Conservation (phyloP, 2,329 filamentous ascomycete genomes). For the Blastomyces percursus region DNA sequence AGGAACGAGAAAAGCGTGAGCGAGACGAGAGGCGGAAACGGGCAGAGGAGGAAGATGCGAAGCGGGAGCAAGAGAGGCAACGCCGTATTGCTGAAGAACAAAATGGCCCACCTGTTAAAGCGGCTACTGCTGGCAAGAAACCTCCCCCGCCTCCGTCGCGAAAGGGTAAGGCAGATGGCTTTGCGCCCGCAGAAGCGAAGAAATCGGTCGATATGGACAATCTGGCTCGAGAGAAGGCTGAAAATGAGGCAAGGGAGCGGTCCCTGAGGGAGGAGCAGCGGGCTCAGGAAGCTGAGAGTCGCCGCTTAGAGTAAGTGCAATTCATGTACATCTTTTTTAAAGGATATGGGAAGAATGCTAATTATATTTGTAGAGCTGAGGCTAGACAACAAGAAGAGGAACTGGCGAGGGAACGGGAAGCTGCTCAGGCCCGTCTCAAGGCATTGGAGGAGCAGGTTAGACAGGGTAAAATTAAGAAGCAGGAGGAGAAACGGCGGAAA, state of each 20-base stretch:
- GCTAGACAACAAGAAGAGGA: constrained; percentile 68
- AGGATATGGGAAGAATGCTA: constrained; percentile 8
- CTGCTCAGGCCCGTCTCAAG: constrained; percentile 69
- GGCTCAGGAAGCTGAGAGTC: constrained; percentile 61
- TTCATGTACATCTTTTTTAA: neutral
- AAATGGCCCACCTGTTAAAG: constrained; percentile 43
- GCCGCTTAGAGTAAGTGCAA: constrained; percentile 67
- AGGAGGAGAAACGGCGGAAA: constrained; percentile 87
- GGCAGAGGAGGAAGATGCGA: constrained; percentile 88
- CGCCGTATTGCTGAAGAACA: constrained; percentile 71
- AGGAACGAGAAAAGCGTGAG: constrained; percentile 79
- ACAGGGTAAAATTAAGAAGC: constrained; percentile 87
- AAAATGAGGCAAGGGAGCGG: constrained; percentile 46
- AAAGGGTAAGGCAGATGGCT: constrained; percentile 50
- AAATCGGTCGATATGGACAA: constrained; percentile 45
- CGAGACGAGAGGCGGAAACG: constrained; percentile 75
- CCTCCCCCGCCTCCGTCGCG: constrained; percentile 62
- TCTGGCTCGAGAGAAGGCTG: constrained; percentile 52
- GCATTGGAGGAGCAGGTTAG: constrained; percentile 89
- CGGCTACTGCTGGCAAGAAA: constrained; percentile 44
- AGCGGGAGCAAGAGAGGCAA: constrained; percentile 77
- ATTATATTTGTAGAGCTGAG: constrained; percentile 49
- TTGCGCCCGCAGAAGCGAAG: constrained; percentile 47
- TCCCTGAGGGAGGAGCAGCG: constrained; percentile 59
- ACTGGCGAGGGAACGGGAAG: constrained; percentile 66